Evolutionary conservation across 306 rosid species (phyloP), one percentile per base, ranked within the genome.

Genomic region (Ormosia semicastrata): DNA sequence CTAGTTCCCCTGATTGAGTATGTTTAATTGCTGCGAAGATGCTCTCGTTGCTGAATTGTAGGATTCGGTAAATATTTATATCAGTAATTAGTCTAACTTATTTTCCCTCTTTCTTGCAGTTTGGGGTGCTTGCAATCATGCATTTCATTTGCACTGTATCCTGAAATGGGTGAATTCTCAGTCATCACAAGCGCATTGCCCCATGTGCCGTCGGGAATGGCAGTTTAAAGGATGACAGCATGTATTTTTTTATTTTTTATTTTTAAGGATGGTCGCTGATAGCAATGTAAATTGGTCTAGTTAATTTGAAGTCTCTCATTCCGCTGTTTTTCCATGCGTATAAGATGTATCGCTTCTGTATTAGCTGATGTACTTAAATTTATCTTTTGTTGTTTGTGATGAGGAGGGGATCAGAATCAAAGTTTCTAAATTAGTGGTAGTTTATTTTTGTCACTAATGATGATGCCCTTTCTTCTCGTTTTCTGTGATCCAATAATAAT

Each of bases 81-180:
- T 41, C 17, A 17, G 62, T 12, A 52, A 7, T 8, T 46, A 17
- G 34, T 58, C 6, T 73, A 68, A 86, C 66, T n/a, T 13, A 2
- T 36, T 67, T 50, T 14, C 62, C 32, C 46, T 7, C n/a, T 18
- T 44, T 79, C 44, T 77, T 83, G 91, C 97, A 94, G 97, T 92
- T 85, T 94, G 97, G 98, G 98, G 97, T 77, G 93, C 82, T 46
- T 94, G 97, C 92, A 94, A 92, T 86, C 98, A 93, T 47, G 95
- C 98, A 7, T 91, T 95, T 85, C 98, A 95, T 87, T 94, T 94
- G 86, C 98, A 93, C 75, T 93, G 98, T 85, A 93, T 93, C 81
- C 76, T 95, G 69, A 93, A 93, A 87, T 95, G 97, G 97, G 95
- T 95, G 82, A 93, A 91, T 82, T 89, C 97, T 59, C 97, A 91